Percentiles rank a stretch among this genome's conserved stretches.
Conservation (phyloP, 495 filamentous ascomycete species). For the Neurospora sp. region DNA sequence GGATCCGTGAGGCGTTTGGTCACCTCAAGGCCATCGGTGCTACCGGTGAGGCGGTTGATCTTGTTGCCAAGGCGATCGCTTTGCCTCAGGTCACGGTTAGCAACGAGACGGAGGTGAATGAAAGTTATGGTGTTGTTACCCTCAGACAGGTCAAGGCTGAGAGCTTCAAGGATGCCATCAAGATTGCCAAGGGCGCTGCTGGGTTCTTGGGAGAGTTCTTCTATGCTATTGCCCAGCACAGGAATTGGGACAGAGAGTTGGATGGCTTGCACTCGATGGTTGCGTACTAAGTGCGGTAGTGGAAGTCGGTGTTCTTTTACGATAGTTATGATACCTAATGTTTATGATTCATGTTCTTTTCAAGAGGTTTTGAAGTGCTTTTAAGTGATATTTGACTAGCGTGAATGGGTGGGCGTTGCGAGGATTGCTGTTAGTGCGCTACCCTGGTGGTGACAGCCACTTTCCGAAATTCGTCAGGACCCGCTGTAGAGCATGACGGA, state of each 20-base stretch:
- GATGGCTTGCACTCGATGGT: conserved; percentile 48
- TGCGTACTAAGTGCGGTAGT: conserved; percentile 24
- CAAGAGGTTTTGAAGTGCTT: not conserved
- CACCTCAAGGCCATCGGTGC: conserved; percentile 72
- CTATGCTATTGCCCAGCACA: conserved; percentile 56
- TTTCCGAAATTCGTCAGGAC: not conserved
- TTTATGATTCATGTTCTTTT: not conserved
- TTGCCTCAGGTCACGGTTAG: conserved; percentile 46
- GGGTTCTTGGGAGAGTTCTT: conserved; percentile 55
- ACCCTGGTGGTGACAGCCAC: not conserved
- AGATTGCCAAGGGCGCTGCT: conserved; percentile 51
- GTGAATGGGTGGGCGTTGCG: not conserved
- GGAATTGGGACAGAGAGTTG: conserved; percentile 63
- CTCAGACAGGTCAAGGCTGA: conserved; percentile 42
- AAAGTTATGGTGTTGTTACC: conserved; percentile 63
- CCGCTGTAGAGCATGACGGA: not conserved
- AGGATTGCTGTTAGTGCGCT: not conserved
- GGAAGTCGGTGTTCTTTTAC: not conserved
- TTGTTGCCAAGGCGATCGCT: conserved; percentile 49
- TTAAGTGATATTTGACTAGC: not conserved
- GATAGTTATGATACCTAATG: not conserved
- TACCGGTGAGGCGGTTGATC: conserved; percentile 56
- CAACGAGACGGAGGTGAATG: conserved; percentile 39
- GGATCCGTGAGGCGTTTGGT: conserved; percentile 75
- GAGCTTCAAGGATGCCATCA: conserved; percentile 43